These are phyloP conservation scores for Diaporthe humulicola DNA, from an alignment of 2,329 filamentous ascomycete species.

Conservation along the genomic window DNA sequence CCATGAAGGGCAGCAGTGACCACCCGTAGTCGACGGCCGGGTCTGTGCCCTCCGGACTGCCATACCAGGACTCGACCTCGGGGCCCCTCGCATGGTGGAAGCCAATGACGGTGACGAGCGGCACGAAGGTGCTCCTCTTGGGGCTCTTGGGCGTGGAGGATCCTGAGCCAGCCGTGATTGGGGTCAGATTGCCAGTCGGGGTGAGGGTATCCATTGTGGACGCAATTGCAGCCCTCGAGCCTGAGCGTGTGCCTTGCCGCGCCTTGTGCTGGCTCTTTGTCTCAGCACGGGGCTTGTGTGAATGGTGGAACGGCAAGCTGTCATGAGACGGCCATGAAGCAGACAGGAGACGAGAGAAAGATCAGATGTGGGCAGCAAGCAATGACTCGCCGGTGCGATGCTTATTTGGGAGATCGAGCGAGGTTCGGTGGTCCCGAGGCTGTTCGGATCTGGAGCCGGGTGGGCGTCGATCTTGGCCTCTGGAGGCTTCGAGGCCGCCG, in stretches of 20 bases:
- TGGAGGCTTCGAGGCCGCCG: conserved; percentile 2
- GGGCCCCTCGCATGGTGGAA: conserved; percentile 90
- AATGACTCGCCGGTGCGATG: conserved; percentile 24
- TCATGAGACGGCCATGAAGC: conserved; percentile 35
- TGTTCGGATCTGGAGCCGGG: conserved; percentile 10
- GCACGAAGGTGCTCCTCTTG: conserved; percentile 62
- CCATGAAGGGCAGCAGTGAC: conserved; percentile 95
- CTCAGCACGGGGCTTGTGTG: not conserved
- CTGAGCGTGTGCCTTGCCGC: conserved; percentile 20
- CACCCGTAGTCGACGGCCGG: conserved; percentile 89
- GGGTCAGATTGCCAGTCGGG: conserved; percentile 35
- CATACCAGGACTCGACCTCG: conserved; percentile 94
- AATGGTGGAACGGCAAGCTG: not conserved
- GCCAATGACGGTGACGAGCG: conserved; percentile 83
- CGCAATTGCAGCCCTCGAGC: conserved; percentile 22
- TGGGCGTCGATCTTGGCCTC: conserved; percentile 14
- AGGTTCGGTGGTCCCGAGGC: conserved; percentile 6
- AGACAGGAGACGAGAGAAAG: conserved; percentile 1
- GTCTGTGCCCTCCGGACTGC: conserved; percentile 78
- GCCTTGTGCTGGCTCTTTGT: conserved; percentile 11
- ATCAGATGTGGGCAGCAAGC: conserved; percentile 23
- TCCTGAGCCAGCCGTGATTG: conserved; percentile 31
- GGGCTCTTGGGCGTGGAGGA: conserved; percentile 40
- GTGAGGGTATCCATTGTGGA: conserved; percentile 38
- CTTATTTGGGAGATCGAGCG: not conserved